Conservation (phyloP, 148 eudicot species). For the Amaranthus hypochondriacus region DNA sequence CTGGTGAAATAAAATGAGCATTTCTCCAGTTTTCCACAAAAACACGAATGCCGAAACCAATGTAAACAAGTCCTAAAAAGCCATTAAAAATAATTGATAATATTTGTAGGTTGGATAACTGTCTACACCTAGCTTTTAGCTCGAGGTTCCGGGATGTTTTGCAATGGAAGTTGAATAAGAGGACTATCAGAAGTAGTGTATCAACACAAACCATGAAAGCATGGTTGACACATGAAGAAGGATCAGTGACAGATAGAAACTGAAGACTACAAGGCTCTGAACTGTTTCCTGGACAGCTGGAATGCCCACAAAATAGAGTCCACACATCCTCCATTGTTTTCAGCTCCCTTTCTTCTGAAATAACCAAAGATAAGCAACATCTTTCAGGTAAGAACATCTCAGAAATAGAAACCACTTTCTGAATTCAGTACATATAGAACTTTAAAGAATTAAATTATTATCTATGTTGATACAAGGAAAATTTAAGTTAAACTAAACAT, state of each 20-base stretch:
- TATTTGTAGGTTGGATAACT: slow-evolving; percentile 34
- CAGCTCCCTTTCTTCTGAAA: background rate
- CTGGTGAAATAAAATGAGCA: slow-evolving; percentile 33
- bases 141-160: slow-evolving; percentile 28
- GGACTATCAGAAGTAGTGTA: slow-evolving; percentile 40
- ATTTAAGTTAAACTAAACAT: no score
- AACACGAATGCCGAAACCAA: slow-evolving; percentile 18
- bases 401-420: no score
- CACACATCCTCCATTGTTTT: slow-evolving; percentile 27
- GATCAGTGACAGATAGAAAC: slow-evolving; percentile 26
- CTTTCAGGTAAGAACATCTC: no score
- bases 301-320: slow-evolving; percentile 29
- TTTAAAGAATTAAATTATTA: no score
- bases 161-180: slow-evolving; percentile 34
- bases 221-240: slow-evolving; percentile 77
- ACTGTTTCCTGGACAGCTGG: slow-evolving; percentile 23
- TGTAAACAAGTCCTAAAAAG: slow-evolving; percentile 33
- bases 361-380: slow-evolving; percentile 10
- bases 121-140: slow-evolving; percentile 14
- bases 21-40: slow-evolving; percentile 27
- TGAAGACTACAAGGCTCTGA: slow-evolving; percentile 23
- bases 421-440: no score
- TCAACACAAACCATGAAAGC: slow-evolving; percentile 45
- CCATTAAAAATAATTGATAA: slow-evolving; percentile 51
- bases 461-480: no score